Evolutionary conservation across 2,329 filamentous ascomycete genomes (phyloP), one percentile per base, ranked within the genome.

Genomic region (Pseudogymnoascus sp.): DNA sequence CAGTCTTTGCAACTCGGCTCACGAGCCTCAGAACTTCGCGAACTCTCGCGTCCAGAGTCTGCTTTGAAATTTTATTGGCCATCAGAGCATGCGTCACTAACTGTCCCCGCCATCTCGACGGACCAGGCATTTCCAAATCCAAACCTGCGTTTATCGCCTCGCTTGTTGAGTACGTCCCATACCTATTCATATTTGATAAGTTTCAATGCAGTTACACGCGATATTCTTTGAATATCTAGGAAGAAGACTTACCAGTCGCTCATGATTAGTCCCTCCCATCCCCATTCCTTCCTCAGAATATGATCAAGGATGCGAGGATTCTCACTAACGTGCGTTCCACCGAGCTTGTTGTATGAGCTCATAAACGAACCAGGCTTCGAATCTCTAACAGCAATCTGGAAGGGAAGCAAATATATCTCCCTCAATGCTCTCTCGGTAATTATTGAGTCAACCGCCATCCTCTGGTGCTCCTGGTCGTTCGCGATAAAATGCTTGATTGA

Each of bases 271-370:
- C 83, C 83, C 3, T 81, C 75, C 77, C 81, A 86, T 0, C 78
- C 80, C 83, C 83, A 86, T 71, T 86, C 83, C 61, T 77, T 75
- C 11, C 83, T 77, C 23, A 86, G 73, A 64, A 86, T 76, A 5
- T 76, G 76, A 4, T 81, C 77, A 2, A 85, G 73, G 16, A 84
- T 73, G 65, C 79, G 77, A 37, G 73, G 70, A 68, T 80, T 83
- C 72, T 85, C 82, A 65, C 80, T 83, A 69, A 81, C 83, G 69
- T 80, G 80, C 6, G 75, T 77, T 45, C 83, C 83, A 66, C 85
- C 85, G 64, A 86, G 77, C 47, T 82, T 82, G 64, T 84, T 85
- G 70, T 85, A 86, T 12, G 77, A 79, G 5, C 82, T 85, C 83
- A 86, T 86, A 67, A 86, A 78, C 12, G 81, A 79, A 3, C 76